Percentiles rank a stretch among this genome's conserved stretches.
Conservation (phyloP, 1,284 basidiomycete genomes). For the Agroathelia rolfsii region DNA sequence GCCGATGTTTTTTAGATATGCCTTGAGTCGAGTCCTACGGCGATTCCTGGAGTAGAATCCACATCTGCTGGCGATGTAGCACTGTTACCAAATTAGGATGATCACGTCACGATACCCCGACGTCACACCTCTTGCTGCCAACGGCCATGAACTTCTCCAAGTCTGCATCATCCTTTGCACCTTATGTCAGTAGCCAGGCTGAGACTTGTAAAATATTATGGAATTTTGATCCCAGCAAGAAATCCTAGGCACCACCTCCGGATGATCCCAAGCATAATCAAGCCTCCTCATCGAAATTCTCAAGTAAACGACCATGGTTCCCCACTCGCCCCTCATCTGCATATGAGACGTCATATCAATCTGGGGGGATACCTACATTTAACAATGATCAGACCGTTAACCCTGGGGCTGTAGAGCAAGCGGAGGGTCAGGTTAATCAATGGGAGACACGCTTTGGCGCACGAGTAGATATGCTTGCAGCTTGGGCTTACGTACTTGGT, state of each 20-base stretch:
- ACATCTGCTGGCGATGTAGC: too few species aligned
- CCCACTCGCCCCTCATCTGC: constrained; percentile 28
- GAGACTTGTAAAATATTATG: too few species aligned
- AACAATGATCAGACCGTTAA: constrained; percentile 34
- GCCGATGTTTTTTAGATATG: background rate
- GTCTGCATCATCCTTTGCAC: constrained; percentile 34
- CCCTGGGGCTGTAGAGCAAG: constrained; percentile 28
- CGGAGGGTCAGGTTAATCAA: constrained; percentile 42
- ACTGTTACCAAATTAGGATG: too few species aligned
- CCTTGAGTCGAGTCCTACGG: background rate
- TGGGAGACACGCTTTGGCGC: constrained; percentile 68
- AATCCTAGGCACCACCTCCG: constrained; percentile 47
- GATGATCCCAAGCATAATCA: constrained; percentile 36
- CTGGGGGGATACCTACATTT: constrained; percentile 56
- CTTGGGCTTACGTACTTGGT: constrained; percentile 60
- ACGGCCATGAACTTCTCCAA: constrained; percentile 17
- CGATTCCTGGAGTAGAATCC: too few species aligned
- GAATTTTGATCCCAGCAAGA: too few species aligned
- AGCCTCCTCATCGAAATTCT: constrained; percentile 17
- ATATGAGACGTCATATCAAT: constrained; percentile 51
- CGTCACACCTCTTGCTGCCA: constrained; percentile 10
- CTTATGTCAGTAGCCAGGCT: constrained; percentile 49
- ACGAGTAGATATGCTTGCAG: constrained; percentile 64
- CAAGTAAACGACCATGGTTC: constrained; percentile 45
- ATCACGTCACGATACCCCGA: too few species aligned